Evolutionary conservation across 139 green algal species (phyloP).

Genomic region (Ostreobium quekettii): DNA sequence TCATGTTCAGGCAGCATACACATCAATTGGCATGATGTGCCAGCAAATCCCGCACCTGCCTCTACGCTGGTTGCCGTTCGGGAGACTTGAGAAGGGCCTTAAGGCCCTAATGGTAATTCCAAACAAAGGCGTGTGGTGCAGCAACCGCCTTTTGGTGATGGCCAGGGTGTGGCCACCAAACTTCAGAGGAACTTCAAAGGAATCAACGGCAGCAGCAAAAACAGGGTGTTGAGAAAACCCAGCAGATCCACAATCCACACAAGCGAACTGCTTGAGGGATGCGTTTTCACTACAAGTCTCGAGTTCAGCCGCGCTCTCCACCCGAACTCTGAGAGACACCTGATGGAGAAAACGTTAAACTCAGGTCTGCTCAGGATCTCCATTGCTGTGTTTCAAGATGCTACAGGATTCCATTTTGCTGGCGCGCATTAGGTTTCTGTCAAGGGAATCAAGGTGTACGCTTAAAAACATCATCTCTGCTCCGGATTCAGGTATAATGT

Average conservation of each 20-base stretch:
- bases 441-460: too few relatives aligned
- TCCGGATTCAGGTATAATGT: too few relatives aligned
- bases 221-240: not conserved
- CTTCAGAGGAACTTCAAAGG: constrained; percentile 78
- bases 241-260: not conserved
- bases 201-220: too few relatives aligned
- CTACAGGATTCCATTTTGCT: too few relatives aligned
- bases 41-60: constrained; percentile 36
- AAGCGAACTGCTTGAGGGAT: too few relatives aligned
- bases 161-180: constrained; percentile 96
- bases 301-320: too few relatives aligned
- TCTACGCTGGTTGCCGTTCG: constrained; percentile 56
- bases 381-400: too few relatives aligned
- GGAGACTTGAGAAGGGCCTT: constrained; percentile 80
- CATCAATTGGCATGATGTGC: not conserved
- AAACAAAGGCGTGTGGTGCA: constrained; percentile 98
- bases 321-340: too few relatives aligned
- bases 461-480: too few relatives aligned
- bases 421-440: too few relatives aligned
- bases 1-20: not conserved
- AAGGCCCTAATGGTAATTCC: constrained; percentile 62
- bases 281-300: not conserved
- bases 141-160: constrained; percentile 79
- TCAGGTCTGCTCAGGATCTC: too few relatives aligned
- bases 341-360: too few relatives aligned